Evolutionary conservation across 441 rosid species (phyloP), one percentile per base, ranked within the genome.

Genomic region (Mallotus japonicus): DNA sequence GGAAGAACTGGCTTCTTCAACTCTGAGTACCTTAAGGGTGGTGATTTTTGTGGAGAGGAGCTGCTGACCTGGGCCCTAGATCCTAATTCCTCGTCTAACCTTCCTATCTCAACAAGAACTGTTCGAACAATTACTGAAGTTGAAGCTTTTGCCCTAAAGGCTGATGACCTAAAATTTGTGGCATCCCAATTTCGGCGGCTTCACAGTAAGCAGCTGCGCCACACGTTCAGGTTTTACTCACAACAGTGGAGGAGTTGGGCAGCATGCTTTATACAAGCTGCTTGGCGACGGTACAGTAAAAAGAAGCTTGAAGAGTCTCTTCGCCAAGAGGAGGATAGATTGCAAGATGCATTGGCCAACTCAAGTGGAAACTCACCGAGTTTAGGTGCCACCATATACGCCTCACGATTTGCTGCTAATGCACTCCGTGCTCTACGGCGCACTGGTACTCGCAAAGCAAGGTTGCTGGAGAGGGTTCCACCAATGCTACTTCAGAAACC

Each of bases 11-110:
- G 87, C 58, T 87, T 83, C 79, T 81, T 86, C 73, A 88, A 89
- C 71, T 83, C 87, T 0, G 88, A 78, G 44, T 75, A 85, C 78
- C 86, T 88, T 17, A 84, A 82, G 73, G 89, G 86, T 0, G 91
- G 89, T 15, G 95, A 90, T 74, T 90, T 89, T 77, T 92, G 90
- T 22, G 99, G 97, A 44, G 97, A 90, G 81, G 95, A 90, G 74
- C 92, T 94, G 72, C 79, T 94, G 17, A 88, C 92, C 0, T 92
- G 97, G 99, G 93, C 90, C 13, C 78, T 89, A 19, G 92, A 89
- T 80, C 87, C 95, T 54, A 85, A 83, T 72, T 78, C 92, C 24
- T 86, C 91, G 20, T 80, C 89, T 0, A 83, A 83, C 74, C 88
- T 92, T 51, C 99, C 97, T 12, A 77, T 80, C 77, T 90, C 32